Evolutionary conservation across 2,329 filamentous ascomycete species (phyloP).

Genomic region (Colletotrichum spaethianum): DNA sequence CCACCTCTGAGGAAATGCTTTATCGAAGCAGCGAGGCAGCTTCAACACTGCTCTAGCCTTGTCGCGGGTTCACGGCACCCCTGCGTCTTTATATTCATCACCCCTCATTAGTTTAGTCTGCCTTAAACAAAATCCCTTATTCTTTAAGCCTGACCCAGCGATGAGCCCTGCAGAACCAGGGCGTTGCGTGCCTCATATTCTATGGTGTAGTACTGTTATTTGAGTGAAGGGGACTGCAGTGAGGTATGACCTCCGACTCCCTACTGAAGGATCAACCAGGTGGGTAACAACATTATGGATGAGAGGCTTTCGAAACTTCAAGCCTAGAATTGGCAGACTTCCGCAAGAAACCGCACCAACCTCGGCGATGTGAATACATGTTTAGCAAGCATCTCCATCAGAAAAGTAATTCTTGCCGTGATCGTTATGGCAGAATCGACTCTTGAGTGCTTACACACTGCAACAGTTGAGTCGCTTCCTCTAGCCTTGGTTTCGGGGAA

Average conservation of each 20-base stretch:
- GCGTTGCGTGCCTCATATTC: background rate
- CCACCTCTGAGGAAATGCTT: background rate
- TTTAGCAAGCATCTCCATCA: too few relatives aligned
- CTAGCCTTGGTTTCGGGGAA: background rate
- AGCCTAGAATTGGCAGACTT: background rate
- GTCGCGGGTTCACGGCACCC: background rate
- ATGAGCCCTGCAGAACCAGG: background rate
- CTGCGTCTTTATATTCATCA: too few relatives aligned
- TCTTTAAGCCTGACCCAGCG: background rate
- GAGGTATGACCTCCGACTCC: too few relatives aligned
- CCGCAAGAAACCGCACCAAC: too few relatives aligned
- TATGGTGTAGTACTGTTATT: background rate
- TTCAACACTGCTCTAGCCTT: background rate
- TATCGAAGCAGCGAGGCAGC: background rate
- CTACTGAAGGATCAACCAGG: background rate
- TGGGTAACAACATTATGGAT: background rate
- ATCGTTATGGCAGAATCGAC: too few relatives aligned
- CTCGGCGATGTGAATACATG: too few relatives aligned
- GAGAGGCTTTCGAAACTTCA: background rate
- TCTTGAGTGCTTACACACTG: background rate
- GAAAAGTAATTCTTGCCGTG: background rate
- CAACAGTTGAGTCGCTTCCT: background rate
- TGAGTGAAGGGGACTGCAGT: background rate
- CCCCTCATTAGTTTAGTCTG: background rate
- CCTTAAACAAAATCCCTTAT: background rate